phyloP scores from a whole-genome alignment of 495 filamentous ascomycete species.

The Extremus antarcticus region DNA sequence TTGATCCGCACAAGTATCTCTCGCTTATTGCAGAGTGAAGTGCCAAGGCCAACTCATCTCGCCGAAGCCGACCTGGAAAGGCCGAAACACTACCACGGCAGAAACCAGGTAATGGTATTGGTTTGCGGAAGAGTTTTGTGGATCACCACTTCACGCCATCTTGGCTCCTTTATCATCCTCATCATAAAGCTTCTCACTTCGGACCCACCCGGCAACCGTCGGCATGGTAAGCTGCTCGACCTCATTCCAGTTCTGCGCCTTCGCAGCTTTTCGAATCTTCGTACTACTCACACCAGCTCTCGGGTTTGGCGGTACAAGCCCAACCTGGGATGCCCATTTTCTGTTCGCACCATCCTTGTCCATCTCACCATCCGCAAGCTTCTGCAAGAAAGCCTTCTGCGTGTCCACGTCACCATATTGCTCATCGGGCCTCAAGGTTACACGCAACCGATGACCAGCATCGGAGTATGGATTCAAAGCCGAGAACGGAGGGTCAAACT shows the following conservation, averaged over 20 bases:
- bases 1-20: no score
- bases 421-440: slow-evolving; percentile 56
- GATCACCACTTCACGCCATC: slow-evolving; percentile 21
- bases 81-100: no score
- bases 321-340: slow-evolving; percentile 62
- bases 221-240: slow-evolving; percentile 54
- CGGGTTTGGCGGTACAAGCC: slow-evolving; percentile 51
- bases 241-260: slow-evolving; percentile 38
- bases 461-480: slow-evolving; percentile 58
- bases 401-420: slow-evolving; percentile 30
- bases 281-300: slow-evolving; percentile 43
- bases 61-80: no score
- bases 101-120: no score
- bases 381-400: slow-evolving; percentile 27
- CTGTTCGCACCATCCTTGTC: slow-evolving; percentile 46
- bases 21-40: no score
- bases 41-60: no score
- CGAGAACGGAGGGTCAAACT: slow-evolving; percentile 38
- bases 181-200: slow-evolving; percentile 40
- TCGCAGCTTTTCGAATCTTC: slow-evolving; percentile 55
- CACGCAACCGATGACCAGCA: slow-evolving; percentile 54
- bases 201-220: slow-evolving; percentile 49
- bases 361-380: slow-evolving; percentile 30
- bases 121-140: no score
- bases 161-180: slow-evolving; percentile 24